Evolutionary conservation across 2,329 filamentous ascomycete species (phyloP).

Genomic region (Ramularia collo-cygni): DNA sequence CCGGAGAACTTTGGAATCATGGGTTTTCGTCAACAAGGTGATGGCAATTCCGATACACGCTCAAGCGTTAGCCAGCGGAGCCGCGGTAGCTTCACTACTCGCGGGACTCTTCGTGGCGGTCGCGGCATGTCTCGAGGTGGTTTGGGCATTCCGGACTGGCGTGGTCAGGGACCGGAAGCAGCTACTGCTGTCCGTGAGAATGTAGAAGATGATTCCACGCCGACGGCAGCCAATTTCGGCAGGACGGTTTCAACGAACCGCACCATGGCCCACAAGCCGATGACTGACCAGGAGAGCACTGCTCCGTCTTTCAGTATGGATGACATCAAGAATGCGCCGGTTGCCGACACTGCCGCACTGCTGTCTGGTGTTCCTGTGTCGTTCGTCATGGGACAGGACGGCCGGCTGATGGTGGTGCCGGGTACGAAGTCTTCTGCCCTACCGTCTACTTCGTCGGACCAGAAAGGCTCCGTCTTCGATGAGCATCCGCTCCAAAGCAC

Average conservation of each 20-base stretch:
- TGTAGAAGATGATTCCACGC: slow-evolving; percentile 6
- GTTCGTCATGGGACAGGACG: slow-evolving; percentile 3
- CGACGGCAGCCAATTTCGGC: slow-evolving; percentile 4
- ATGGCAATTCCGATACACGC: slow-evolving; percentile 1
- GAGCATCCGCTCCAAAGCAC: too few relatives aligned
- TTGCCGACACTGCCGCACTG: slow-evolving; percentile 1
- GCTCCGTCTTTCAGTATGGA: too few relatives aligned
- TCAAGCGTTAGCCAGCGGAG: slow-evolving; percentile 1
- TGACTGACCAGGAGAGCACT: background rate
- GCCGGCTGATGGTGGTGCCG: slow-evolving; percentile 1
- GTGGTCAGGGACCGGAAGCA: background rate
- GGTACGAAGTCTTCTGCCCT: too few relatives aligned
- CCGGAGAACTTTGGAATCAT: slow-evolving; percentile 9
- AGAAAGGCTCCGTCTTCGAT: too few relatives aligned
- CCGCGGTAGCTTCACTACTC: slow-evolving; percentile 5
- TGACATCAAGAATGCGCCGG: too few relatives aligned
- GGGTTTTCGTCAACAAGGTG: background rate
- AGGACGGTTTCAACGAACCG: slow-evolving; percentile 3
- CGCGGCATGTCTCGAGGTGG: slow-evolving; percentile 11
- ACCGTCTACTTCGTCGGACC: too few relatives aligned
- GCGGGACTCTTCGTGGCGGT: slow-evolving; percentile 9
- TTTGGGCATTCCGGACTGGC: slow-evolving; percentile 4
- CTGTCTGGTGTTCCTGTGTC: slow-evolving; percentile 1
- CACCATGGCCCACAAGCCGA: slow-evolving; percentile 3
- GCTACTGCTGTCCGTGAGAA: slow-evolving; percentile 1